Percentiles rank a stretch among this genome's conserved stretches.
These are phyloP conservation scores for Toxoplasma gondii DNA, from an alignment of 169 alveolate species.

Conservation along the genomic window DNA sequence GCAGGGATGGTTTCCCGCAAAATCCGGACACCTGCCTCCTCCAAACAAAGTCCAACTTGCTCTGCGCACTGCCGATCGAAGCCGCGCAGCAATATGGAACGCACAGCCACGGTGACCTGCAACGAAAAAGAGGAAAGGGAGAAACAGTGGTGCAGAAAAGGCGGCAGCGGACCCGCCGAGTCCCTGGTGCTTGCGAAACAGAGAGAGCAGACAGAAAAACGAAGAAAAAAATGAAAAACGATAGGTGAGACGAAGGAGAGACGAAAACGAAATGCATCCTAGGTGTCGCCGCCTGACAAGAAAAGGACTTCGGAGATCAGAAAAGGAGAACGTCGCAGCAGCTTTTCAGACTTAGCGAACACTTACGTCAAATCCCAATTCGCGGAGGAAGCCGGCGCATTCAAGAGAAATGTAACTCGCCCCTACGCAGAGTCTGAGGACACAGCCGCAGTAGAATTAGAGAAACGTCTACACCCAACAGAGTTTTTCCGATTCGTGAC, in stretches of 20 bases:
- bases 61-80: slow-evolving; percentile 95
- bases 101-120: slow-evolving; percentile 82
- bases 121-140: slow-evolving; percentile 67
- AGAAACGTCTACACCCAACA: not conserved
- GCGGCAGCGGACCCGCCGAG: no score
- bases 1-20: not conserved
- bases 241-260: no score
- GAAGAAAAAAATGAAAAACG: no score
- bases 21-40: slow-evolving; percentile 81
- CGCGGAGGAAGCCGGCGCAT: slow-evolving; percentile 97
- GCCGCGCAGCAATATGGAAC: slow-evolving; percentile 95
- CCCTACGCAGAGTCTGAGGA: slow-evolving; percentile 93
- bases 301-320: no score
- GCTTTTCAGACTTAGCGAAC: no score
- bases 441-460: not conserved
- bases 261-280: no score
- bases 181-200: no score
- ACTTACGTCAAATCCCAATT: slow-evolving; percentile 92
- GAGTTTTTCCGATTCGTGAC: no score
- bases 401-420: slow-evolving; percentile 98
- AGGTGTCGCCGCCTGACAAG: no score
- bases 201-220: not conserved
- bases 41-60: slow-evolving; percentile 84
- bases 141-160: slow-evolving; percentile 26
- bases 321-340: no score